Conservation (phyloP, 768 basidiomycete genomes). For the Astraeus odoratus region DNA sequence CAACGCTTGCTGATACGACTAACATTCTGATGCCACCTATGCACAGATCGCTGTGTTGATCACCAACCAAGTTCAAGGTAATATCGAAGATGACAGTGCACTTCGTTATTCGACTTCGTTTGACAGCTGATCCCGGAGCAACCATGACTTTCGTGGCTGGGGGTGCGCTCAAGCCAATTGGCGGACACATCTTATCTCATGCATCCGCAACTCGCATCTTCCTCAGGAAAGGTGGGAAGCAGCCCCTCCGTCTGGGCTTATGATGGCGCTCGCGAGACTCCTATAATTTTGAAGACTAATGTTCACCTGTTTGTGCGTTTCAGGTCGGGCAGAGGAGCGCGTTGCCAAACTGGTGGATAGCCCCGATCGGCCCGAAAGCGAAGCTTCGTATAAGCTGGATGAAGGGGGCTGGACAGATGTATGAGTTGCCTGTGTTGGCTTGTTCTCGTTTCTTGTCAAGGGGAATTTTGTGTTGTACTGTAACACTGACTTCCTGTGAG, state of each 20-base stretch:
- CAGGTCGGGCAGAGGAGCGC: slow-evolving; percentile 85
- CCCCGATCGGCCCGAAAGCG: slow-evolving; percentile 83
- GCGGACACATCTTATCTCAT: slow-evolving; percentile 81
- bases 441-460: too few species aligned
- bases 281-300: too few species aligned
- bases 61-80: slow-evolving; percentile 92
- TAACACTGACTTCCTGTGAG: too few species aligned
- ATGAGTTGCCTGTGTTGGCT: slow-evolving; percentile 27
- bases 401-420: slow-evolving; percentile 89
- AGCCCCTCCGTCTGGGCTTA: not conserved
- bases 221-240: slow-evolving; percentile 67
- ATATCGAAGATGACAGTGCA: slow-evolving; percentile 1
- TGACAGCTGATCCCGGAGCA: slow-evolving; percentile 85
- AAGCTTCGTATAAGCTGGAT: slow-evolving; percentile 86
- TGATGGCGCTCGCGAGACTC: too few species aligned
- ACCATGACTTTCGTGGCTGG: slow-evolving; percentile 95
- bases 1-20: slow-evolving; percentile 1
- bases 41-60: slow-evolving; percentile 73
- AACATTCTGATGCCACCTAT: slow-evolving; percentile 7
- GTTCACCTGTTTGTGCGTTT: not conserved
- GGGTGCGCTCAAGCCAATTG: slow-evolving; percentile 86
- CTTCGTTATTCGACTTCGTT: slow-evolving; percentile 2
- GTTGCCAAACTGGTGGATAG: slow-evolving; percentile 88
- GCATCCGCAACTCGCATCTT: slow-evolving; percentile 86
- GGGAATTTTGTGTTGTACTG: too few species aligned